A percentile compares a stretch with the other conserved stretches of the same genome.
phyloP scores from a whole-genome alignment of 1,284 basidiomycete genomes.

The Boletus semigastroideus region DNA sequence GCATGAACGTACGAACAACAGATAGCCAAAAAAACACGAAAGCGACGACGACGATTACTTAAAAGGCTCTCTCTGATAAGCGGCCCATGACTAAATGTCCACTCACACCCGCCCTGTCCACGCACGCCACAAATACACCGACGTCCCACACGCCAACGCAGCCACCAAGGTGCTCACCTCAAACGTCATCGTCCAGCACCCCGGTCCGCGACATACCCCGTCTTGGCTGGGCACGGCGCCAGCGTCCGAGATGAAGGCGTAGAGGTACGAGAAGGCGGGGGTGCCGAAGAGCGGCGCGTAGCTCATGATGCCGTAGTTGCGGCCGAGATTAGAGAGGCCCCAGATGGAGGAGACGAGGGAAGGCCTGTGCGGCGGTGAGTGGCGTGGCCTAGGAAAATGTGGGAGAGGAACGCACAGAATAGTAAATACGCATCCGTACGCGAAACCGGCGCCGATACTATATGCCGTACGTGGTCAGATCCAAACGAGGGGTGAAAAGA shows the following conservation, averaged over 20 bases:
- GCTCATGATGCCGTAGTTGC: slow-evolving; percentile 72
- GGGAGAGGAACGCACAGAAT: slow-evolving; percentile 52
- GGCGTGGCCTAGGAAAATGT: neutral
- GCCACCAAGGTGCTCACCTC: slow-evolving; percentile 46
- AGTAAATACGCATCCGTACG: slow-evolving; percentile 69
- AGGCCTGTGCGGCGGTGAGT: slow-evolving; percentile 44
- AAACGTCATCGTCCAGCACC: slow-evolving; percentile 70
- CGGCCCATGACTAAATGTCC: no score
- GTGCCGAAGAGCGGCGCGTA: slow-evolving; percentile 75
- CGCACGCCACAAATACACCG: slow-evolving; percentile 54
- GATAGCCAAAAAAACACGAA: no score
- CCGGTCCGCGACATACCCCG: slow-evolving; percentile 52
- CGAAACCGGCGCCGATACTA: slow-evolving; percentile 59
- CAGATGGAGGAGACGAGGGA: slow-evolving; percentile 68
- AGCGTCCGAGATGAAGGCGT: slow-evolving; percentile 61
- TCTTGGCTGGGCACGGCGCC: slow-evolving; percentile 34
- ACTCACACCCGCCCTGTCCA: slow-evolving; percentile 58
- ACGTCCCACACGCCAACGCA: slow-evolving; percentile 42
- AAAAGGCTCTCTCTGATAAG: no score
- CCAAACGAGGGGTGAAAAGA: slow-evolving; percentile 1
- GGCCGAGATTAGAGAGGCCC: slow-evolving; percentile 64
- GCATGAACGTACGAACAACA: no score
- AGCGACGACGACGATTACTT: no score
- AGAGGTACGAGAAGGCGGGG: slow-evolving; percentile 71
- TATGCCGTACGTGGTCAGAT: neutral